Conservation (phyloP, 495 filamentous ascomycete species). For the Trichoderma erinaceum region DNA sequence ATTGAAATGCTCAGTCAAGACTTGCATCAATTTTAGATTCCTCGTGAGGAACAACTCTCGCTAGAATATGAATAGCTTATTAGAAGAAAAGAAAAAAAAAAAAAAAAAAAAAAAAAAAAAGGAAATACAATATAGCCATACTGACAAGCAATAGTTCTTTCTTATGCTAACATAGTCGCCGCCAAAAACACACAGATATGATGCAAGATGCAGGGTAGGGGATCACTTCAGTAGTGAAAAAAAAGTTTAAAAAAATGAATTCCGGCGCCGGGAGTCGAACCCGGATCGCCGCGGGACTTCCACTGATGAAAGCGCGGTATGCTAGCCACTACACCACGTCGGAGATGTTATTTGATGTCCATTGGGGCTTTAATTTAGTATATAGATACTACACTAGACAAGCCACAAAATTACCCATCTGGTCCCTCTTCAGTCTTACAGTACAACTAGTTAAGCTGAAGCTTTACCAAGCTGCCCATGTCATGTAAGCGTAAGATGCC, state of each 20-base stretch:
- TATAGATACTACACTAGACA: neutral
- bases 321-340: conserved; percentile 14
- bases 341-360: neutral
- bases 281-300: conserved; percentile 12
- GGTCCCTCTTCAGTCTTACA: neutral
- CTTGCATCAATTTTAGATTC: too few species aligned
- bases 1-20: too few species aligned
- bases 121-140: too few species aligned
- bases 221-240: neutral
- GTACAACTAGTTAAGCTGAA: neutral
- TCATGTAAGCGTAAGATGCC: too few species aligned
- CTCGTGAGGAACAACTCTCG: too few species aligned
- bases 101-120: too few species aligned
- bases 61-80: too few species aligned
- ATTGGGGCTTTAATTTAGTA: neutral
- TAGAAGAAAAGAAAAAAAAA: too few species aligned
- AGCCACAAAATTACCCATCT: neutral
- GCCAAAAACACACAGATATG: neutral
- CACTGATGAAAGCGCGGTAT: conserved; percentile 8
- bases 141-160: too few species aligned
- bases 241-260: neutral
- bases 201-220: neutral
- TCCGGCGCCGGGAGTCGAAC: conserved; percentile 14
- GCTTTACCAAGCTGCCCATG: too few species aligned
- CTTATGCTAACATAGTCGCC: neutral